Percentiles rank a stretch among this genome's conserved stretches.
Conservation (phyloP, 305 asterid genomes). For the Withania somnifera region DNA sequence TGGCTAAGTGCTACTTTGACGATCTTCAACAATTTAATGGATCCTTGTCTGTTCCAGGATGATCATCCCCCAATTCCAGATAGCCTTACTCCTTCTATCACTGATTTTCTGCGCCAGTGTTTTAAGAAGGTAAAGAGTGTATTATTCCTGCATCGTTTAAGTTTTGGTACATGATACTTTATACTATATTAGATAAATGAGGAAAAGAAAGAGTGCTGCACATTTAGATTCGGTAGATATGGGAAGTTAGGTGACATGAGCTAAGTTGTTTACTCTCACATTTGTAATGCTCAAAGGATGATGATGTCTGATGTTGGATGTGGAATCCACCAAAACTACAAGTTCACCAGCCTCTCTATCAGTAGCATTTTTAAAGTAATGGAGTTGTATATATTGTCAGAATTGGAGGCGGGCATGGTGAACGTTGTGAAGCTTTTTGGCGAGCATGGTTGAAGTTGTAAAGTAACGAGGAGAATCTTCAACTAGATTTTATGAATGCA, state of each 20-base stretch:
- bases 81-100: constrained; percentile 79
- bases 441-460: not conserved
- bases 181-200: not conserved
- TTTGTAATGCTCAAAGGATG: not conserved
- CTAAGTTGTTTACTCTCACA: not conserved
- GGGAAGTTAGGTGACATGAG: not conserved
- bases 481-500: not conserved
- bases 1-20: constrained; percentile 7
- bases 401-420: not conserved
- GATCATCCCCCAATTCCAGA: constrained; percentile 99
- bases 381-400: not conserved
- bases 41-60: constrained; percentile 43
- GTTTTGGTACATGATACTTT: not conserved
- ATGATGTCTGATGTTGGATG: not conserved
- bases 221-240: not conserved
- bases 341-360: not conserved
- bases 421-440: not conserved
- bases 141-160: not conserved
- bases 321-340: not conserved
- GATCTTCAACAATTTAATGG: constrained; percentile 3
- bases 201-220: not conserved
- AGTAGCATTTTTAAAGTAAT: not conserved
- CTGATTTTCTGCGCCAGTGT: constrained; percentile 94
- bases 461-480: not conserved
- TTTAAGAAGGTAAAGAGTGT: constrained; percentile 79